Percentiles rank a stretch among this genome's conserved stretches.
These are phyloP conservation scores for Penstemon davidsonii DNA, from an alignment of 257 asterid species.

Conservation along the genomic window DNA sequence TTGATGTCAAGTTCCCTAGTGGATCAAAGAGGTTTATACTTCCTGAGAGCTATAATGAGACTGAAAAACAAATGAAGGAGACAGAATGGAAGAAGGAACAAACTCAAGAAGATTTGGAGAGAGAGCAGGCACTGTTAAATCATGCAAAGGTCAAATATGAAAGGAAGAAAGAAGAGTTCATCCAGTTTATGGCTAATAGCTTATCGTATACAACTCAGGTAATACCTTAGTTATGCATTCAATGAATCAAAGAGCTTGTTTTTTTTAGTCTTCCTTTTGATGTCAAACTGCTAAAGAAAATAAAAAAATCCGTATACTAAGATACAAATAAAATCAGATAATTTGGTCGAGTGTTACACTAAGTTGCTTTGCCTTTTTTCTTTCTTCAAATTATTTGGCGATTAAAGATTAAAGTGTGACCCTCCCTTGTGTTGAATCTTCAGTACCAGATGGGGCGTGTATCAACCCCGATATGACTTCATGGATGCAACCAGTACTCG, in stretches of 20 bases:
- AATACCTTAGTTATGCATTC: constrained; percentile 25
- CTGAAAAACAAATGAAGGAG: constrained; percentile 57
- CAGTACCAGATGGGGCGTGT: constrained; percentile 31
- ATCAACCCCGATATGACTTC: constrained; percentile 37
- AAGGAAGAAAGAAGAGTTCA: constrained; percentile 61
- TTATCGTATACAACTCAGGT: constrained; percentile 60
- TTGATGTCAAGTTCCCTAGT: constrained; percentile 64
- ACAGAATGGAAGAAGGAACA: constrained; percentile 67
- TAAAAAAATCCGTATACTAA: too few relatives aligned
- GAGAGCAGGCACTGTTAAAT: constrained; percentile 59
- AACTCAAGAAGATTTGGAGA: constrained; percentile 56
- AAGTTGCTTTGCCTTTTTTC: background rate
- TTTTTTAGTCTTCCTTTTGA: constrained; percentile 11
- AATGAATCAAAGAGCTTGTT: constrained; percentile 14
- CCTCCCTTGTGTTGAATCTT: background rate
- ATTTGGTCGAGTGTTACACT: background rate
- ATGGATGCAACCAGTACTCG: constrained; percentile 1
- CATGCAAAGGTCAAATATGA: constrained; percentile 54
- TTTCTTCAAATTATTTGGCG: background rate
- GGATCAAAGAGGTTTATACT: constrained; percentile 37
- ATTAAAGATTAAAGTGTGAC: constrained; percentile 4
- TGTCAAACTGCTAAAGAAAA: constrained; percentile 8
- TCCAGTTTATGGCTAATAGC: constrained; percentile 53
- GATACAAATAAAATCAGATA: too few relatives aligned
- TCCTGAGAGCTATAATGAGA: constrained; percentile 44